Evolutionary conservation across 2,329 filamentous ascomycete species (phyloP).

Genomic region (Pyricularia sp.): DNA sequence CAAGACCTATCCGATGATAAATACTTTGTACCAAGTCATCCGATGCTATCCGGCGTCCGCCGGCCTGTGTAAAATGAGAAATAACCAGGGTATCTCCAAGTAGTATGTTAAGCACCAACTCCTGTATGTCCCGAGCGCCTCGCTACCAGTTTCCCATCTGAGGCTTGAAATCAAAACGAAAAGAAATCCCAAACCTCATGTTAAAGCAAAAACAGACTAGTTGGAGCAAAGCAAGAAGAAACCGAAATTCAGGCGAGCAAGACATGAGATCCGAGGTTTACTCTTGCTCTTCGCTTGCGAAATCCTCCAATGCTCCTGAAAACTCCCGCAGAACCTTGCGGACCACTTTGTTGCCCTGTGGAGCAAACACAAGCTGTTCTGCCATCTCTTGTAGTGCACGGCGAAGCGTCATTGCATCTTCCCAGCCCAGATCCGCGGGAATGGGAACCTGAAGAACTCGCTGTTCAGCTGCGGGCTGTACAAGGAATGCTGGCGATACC

Average conservation of each 20-base stretch:
- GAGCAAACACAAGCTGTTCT: background rate
- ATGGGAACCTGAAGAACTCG: background rate
- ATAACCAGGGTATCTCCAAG: background rate
- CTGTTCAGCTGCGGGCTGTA: background rate
- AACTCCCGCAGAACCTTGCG: background rate
- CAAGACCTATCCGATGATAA: background rate
- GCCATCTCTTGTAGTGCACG: background rate
- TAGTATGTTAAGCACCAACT: background rate
- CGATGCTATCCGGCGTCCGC: too few relatives aligned
- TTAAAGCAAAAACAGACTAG: background rate
- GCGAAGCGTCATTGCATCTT: constrained; percentile 1
- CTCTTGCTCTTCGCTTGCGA: background rate
- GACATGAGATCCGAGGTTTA: background rate
- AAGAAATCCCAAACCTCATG: too few relatives aligned
- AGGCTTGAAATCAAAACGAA: too few relatives aligned
- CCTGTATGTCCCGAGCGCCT: background rate
- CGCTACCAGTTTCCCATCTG: background rate
- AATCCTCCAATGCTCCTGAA: background rate
- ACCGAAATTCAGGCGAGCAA: background rate
- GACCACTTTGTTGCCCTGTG: background rate
- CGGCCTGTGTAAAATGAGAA: too few relatives aligned
- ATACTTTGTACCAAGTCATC: too few relatives aligned
- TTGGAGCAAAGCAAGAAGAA: too few relatives aligned
- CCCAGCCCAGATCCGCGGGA: background rate
- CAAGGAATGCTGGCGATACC: background rate